Percentiles rank a stretch among this genome's conserved stretches.
Evolutionary conservation across 257 asterid genomes (phyloP).

Genomic region (Voacanga thouarsii): DNA sequence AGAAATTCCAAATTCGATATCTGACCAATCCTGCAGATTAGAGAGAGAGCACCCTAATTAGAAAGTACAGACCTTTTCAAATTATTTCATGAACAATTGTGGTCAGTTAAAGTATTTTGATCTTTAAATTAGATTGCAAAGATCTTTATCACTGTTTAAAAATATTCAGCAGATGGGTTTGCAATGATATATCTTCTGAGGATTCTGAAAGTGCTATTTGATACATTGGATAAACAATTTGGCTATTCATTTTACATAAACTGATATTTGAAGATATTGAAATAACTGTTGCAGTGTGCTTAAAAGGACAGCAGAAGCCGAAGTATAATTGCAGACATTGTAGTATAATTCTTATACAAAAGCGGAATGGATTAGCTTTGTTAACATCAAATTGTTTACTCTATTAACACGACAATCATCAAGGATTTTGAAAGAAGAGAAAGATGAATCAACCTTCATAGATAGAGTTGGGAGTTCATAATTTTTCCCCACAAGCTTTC

Average conservation of each 20-base stretch:
- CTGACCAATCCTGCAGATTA: conserved; percentile 67
- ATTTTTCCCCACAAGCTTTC: conserved; percentile 51
- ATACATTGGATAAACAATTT: not conserved
- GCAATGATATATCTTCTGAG: not conserved
- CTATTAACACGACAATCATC: not conserved
- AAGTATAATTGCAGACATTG: not conserved
- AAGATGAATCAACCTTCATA: conserved; percentile 39
- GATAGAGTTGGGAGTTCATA: conserved; percentile 67
- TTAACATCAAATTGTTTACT: not conserved
- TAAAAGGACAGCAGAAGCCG: not conserved
- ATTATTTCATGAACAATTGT: not conserved
- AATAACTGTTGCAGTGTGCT: too few species aligned
- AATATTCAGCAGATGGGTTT: not conserved
- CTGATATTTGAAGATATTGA: not conserved
- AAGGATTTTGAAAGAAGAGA: not conserved
- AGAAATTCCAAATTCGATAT: conserved; percentile 67
- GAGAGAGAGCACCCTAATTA: not conserved
- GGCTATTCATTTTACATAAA: not conserved
- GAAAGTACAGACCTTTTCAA: not conserved
- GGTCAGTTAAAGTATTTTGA: not conserved
- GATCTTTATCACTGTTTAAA: not conserved
- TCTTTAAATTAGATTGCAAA: not conserved
- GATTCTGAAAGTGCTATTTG: not conserved
- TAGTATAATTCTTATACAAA: not conserved
- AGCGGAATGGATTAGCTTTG: not conserved